Conservation (phyloP, 768 basidiomycete genomes). For the Phylloporus scabripes region DNA sequence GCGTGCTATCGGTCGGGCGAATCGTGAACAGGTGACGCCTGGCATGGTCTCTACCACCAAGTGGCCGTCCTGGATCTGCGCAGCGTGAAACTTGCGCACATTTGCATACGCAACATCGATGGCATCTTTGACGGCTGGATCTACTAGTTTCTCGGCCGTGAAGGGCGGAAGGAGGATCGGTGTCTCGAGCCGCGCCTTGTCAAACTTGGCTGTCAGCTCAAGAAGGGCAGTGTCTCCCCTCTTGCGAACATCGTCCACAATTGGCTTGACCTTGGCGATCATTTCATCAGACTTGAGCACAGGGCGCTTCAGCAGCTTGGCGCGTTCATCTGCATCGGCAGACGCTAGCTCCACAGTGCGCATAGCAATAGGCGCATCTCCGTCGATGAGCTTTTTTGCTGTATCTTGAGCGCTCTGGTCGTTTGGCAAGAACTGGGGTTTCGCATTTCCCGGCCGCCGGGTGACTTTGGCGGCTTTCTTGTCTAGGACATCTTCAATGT, state of each 20-base stretch:
- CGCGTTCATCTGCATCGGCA: conserved; percentile 47
- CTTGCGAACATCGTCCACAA: conserved; percentile 79
- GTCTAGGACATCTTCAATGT: conserved; percentile 82
- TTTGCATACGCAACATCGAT: conserved; percentile 91
- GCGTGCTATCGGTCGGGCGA: conserved; percentile 90
- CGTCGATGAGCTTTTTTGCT: conserved; percentile 27
- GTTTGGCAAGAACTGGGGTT: conserved; percentile 61
- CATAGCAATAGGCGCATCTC: conserved; percentile 64
- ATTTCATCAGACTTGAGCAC: conserved; percentile 62
- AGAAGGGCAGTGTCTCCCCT: conserved; percentile 85
- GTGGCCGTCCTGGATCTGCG: conserved; percentile 66
- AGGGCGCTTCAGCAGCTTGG: conserved; percentile 75
- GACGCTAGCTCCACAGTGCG: conserved; percentile 58
- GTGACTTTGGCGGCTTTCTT: conserved; percentile 82
- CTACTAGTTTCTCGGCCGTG: conserved; percentile 45
- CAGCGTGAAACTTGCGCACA: conserved; percentile 86
- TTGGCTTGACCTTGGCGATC: conserved; percentile 88
- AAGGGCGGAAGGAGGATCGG: conserved; percentile 77
- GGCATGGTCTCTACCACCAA: conserved; percentile 96
- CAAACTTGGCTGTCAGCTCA: conserved; percentile 89
- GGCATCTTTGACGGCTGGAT: conserved; percentile 62
- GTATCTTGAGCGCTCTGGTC: conserved; percentile 19
- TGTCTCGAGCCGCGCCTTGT: conserved; percentile 66
- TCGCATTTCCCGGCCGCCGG: conserved; percentile 86
- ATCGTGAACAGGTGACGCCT: conserved; percentile 92